Conservation (phyloP, 495 filamentous ascomycete species). For the Penicillium manginii region DNA sequence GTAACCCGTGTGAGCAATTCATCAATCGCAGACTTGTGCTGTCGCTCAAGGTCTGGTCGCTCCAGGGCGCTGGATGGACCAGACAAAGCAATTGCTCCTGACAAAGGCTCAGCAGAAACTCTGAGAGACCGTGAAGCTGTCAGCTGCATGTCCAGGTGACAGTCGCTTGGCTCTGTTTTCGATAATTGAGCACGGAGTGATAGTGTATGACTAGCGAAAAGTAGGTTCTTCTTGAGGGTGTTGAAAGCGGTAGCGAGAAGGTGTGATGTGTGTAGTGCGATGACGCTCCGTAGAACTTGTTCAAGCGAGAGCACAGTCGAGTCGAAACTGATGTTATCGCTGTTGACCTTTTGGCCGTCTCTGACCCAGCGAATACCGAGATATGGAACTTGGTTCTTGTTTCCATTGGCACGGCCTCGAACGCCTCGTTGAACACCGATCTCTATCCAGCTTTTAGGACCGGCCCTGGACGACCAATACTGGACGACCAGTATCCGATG, state of each 20-base stretch:
- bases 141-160: constrained; percentile 67
- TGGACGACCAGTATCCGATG: constrained; percentile 82
- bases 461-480: constrained; percentile 77
- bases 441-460: constrained; percentile 84
- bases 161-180: constrained; percentile 64
- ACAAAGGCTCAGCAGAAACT: constrained; percentile 70
- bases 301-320: constrained; percentile 70
- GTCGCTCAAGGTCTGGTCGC: constrained; percentile 41
- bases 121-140: constrained; percentile 58
- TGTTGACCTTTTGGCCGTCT: constrained; percentile 71
- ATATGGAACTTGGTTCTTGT: constrained; percentile 38
- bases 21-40: constrained; percentile 53
- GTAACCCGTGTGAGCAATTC: constrained; percentile 58
- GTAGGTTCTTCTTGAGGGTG: constrained; percentile 55
- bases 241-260: constrained; percentile 64
- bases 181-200: constrained; percentile 59
- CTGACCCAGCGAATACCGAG: constrained; percentile 84
- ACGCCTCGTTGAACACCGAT: constrained; percentile 75
- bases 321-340: constrained; percentile 66
- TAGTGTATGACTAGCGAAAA: constrained; percentile 61
- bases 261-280: constrained; percentile 72
- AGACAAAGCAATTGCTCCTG: constrained; percentile 43
- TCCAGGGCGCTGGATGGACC: constrained; percentile 51
- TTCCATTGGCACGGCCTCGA: neutral
- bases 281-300: constrained; percentile 68